A percentile compares a stretch with the other conserved stretches of the same genome.
phyloP scores from a whole-genome alignment of 73 alveolate species.

The Paramecium tetraurelia region DNA sequence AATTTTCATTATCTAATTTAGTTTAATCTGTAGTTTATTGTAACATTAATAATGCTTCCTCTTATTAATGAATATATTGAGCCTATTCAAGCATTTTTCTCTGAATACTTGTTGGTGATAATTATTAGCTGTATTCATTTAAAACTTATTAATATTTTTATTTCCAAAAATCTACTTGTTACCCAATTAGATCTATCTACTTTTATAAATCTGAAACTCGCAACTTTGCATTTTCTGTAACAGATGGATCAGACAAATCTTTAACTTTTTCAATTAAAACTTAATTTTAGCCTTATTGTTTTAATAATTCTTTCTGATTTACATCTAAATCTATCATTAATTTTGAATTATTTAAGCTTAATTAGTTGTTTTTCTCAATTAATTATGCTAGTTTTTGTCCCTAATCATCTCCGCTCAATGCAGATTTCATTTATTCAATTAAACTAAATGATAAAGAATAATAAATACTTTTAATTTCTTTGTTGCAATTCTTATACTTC shows the following conservation, averaged over 20 bases:
- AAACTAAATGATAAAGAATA: background rate
- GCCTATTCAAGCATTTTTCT: background rate
- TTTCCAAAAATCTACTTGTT: conserved; percentile 32
- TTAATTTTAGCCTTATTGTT: background rate
- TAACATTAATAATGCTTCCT: background rate
- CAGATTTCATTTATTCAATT: background rate
- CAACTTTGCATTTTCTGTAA: background rate
- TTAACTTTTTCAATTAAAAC: background rate
- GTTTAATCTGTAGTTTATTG: background rate
- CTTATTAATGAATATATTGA: background rate
- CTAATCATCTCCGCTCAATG: background rate
- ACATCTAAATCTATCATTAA: background rate
- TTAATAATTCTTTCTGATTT: background rate
- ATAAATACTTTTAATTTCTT: background rate
- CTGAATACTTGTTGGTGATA: conserved; percentile 11
- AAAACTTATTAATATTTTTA: conserved; percentile 4
- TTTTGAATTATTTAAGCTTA: background rate
- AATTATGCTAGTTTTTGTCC: background rate
- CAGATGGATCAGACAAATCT: background rate
- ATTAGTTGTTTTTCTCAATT: background rate
- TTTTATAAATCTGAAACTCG: conserved; percentile 19
- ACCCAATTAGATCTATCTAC: background rate
- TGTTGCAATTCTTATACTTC: background rate
- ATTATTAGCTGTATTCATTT: background rate
- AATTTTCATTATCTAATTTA: background rate